Conservation (phyloP, 1,284 basidiomycete genomes). For the Moniliella sp. region DNA sequence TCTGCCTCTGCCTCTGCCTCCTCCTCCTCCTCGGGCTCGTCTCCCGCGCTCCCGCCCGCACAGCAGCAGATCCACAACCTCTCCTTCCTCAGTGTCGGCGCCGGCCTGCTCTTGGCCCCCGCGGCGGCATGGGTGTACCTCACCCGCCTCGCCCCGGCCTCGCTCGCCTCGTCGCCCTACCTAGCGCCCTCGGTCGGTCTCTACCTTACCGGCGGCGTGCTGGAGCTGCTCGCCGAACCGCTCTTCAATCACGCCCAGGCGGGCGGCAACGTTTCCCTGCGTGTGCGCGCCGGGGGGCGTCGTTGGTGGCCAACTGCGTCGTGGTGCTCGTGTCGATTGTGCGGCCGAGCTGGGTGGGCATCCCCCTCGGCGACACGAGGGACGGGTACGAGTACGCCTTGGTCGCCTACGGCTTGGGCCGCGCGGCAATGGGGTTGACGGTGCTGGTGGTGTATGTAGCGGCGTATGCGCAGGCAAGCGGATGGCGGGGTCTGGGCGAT, state of each 20-base stretch:
- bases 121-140: constrained; percentile 7
- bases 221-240: constrained; percentile 22
- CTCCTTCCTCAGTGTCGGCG: constrained; percentile 13
- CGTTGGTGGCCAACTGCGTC: constrained; percentile 14
- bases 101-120: constrained; percentile 9
- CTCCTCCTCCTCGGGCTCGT: too few species aligned
- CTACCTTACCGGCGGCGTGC: constrained; percentile 17
- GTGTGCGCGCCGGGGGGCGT: constrained; percentile 20
- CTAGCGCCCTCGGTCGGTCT: constrained; percentile 11
- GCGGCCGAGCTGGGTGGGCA: background rate
- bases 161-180: constrained; percentile 7
- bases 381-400: too few species aligned
- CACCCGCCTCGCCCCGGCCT: constrained; percentile 9
- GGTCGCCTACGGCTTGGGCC: constrained; percentile 20
- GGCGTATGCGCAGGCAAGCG: too few species aligned
- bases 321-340: constrained; percentile 4
- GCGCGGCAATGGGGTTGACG: constrained; percentile 12
- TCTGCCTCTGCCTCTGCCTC: too few species aligned
- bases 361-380: background rate
- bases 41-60: too few species aligned
- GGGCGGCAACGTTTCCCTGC: constrained; percentile 6
- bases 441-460: constrained; percentile 5
- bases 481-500: too few species aligned
- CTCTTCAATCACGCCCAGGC: constrained; percentile 16
- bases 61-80: constrained; percentile 14